phyloP scores from a whole-genome alignment of 495 filamentous ascomycete genomes.

The Podospora anserina region DNA sequence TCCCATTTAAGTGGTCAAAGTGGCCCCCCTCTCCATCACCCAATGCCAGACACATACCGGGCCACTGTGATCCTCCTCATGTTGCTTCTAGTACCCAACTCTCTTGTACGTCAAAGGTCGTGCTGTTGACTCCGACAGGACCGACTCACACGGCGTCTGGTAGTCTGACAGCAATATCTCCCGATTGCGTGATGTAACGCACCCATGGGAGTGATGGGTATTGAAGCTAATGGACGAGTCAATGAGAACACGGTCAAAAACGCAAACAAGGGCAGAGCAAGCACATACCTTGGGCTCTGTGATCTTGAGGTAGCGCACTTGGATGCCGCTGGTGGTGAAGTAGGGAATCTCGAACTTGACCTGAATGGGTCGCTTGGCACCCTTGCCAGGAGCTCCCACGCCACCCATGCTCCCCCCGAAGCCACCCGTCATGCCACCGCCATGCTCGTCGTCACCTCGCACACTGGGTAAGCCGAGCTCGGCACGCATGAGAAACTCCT shows the following conservation, averaged over 20 bases:
- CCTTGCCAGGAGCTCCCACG: constrained; percentile 64
- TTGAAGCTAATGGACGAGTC: constrained; percentile 63
- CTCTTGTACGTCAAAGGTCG: not conserved
- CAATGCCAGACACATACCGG: not conserved
- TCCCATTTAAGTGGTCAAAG: too few relatives aligned
- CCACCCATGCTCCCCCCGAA: constrained; percentile 96
- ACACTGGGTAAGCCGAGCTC: constrained; percentile 93
- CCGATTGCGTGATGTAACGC: constrained; percentile 94
- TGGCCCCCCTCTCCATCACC: not conserved
- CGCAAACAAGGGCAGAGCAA: not conserved
- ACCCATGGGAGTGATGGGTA: constrained; percentile 99
- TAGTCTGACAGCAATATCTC: constrained; percentile 89
- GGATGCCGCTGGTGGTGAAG: constrained; percentile 97
- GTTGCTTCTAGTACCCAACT: not conserved
- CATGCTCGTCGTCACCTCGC: constrained; percentile 92
- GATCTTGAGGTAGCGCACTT: constrained; percentile 98
- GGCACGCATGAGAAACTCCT: constrained; percentile 99
- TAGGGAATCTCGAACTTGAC: constrained; percentile 99
- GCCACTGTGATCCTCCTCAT: not conserved
- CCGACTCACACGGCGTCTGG: constrained; percentile 73
- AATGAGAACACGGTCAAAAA: constrained; percentile 23
- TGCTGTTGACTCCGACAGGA: not conserved
- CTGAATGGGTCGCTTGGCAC: constrained; percentile 87
- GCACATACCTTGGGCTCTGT: constrained; percentile 93
- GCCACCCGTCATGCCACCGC: constrained; percentile 93